These are phyloP conservation scores for Xanthoconium stramineum DNA, from an alignment of 768 basidiomycete species.

Conservation along the genomic window DNA sequence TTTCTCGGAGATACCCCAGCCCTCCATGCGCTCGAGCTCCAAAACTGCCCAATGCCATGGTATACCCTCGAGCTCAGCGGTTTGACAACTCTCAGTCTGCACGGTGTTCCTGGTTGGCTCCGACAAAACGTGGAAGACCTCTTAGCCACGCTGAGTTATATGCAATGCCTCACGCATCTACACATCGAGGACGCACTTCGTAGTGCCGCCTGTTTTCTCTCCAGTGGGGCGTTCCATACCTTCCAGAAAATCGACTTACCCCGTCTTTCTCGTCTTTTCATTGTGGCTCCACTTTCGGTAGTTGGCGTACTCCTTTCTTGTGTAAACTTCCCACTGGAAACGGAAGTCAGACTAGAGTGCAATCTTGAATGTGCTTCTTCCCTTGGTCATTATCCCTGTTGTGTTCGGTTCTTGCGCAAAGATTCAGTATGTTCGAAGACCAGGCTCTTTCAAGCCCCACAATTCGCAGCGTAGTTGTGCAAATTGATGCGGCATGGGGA, in stretches of 20 bases:
- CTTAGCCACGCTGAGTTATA: not conserved
- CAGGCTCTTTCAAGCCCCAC: no score
- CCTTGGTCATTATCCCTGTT: no score
- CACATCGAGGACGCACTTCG: not conserved
- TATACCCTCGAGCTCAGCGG: not conserved
- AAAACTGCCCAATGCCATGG: not conserved
- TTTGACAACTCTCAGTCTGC: not conserved
- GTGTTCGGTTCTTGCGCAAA: no score
- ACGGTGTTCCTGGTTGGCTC: no score
- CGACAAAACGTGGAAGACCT: not conserved
- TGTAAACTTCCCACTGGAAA: not conserved
- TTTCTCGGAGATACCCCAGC: not conserved
- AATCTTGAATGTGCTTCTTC: no score
- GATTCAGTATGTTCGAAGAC: no score
- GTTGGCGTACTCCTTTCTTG: not conserved
- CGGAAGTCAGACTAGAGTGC: not conserved
- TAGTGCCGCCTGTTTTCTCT: not conserved
- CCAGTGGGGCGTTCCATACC: not conserved
- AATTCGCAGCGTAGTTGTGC: no score
- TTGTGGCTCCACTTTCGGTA: not conserved
- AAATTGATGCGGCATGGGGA: no score
- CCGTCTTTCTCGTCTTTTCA: not conserved
- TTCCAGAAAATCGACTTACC: not conserved
- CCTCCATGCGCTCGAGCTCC: not conserved
- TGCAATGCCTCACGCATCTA: not conserved